A percentile compares a stretch with the other conserved stretches of the same genome.
phyloP scores from a whole-genome alignment of 2,329 filamentous ascomycete genomes.

The Microcyclospora tardicrescens region DNA sequence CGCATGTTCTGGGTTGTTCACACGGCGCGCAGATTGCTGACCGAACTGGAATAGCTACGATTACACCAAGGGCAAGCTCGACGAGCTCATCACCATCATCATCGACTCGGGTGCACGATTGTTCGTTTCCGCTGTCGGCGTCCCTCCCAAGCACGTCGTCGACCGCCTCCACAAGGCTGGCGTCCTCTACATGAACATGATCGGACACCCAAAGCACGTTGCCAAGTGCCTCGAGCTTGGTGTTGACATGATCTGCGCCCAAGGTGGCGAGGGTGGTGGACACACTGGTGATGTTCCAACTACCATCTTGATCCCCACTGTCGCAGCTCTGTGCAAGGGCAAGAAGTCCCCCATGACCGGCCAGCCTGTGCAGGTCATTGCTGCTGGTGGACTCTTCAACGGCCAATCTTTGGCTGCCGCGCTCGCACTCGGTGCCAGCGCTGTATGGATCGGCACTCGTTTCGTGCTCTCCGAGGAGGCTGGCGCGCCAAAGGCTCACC shows the following conservation, averaged over 20 bases:
- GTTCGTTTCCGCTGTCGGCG: conserved; percentile 97
- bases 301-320: conserved; percentile 79
- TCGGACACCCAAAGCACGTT: conserved; percentile 98
- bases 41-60: conserved; percentile 70
- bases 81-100: conserved; percentile 79
- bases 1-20: not conserved
- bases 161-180: conserved; percentile 79
- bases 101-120: conserved; percentile 84
- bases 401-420: conserved; percentile 80
- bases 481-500: conserved; percentile 82
- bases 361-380: conserved; percentile 76
- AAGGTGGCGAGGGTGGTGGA: conserved; percentile 93
- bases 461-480: conserved; percentile 93
- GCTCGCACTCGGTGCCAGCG: conserved; percentile 82
- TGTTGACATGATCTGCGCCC: conserved; percentile 93
- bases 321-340: conserved; percentile 67
- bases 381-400: conserved; percentile 88
- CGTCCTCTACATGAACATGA: conserved; percentile 99
- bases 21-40: conserved; percentile 6
- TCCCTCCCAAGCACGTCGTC: conserved; percentile 71
- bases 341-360: conserved; percentile 80
- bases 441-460: conserved; percentile 92
- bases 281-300: conserved; percentile 71
- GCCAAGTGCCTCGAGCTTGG: conserved; percentile 88
- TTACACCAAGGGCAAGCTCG: conserved; percentile 97